A percentile compares a stretch with the other conserved stretches of the same genome.
phyloP scores from a whole-genome alignment of 495 filamentous ascomycete species.

The Aspergillus haitiensis region DNA sequence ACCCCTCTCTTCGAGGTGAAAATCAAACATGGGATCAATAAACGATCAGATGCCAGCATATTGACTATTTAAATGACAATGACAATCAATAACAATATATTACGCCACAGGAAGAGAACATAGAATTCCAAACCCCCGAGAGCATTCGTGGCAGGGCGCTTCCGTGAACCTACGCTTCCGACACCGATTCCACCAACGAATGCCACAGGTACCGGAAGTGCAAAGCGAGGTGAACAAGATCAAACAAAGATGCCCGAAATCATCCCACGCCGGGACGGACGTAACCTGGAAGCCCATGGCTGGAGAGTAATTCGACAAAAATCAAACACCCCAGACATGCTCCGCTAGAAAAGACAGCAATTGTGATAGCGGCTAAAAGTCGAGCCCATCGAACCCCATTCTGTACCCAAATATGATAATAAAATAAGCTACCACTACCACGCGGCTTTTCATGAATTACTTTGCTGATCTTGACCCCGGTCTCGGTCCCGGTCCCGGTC shows the following conservation, averaged over 20 bases:
- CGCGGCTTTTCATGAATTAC: constrained; percentile 22
- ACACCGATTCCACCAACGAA: constrained; percentile 12
- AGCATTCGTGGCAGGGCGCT: constrained; percentile 14
- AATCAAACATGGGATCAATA: constrained; percentile 1
- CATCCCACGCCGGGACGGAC: constrained; percentile 14
- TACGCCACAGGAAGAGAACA: constrained; percentile 17
- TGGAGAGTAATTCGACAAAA: constrained; percentile 20
- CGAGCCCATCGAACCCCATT: constrained; percentile 19
- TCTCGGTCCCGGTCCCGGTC: constrained; percentile 13
- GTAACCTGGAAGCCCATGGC: constrained; percentile 14
- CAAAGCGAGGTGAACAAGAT: constrained; percentile 12
- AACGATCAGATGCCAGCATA: constrained; percentile 14
- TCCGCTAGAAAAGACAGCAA: constrained; percentile 21
- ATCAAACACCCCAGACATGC: constrained; percentile 25
- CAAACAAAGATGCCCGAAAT: constrained; percentile 14
- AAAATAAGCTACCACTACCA: constrained; percentile 19
- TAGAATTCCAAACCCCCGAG: constrained; percentile 9
- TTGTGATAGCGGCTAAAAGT: constrained; percentile 16
- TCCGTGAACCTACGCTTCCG: constrained; percentile 1
- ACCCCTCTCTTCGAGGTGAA: neutral
- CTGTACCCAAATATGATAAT: constrained; percentile 23
- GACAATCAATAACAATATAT: constrained; percentile 21
- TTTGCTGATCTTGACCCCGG: constrained; percentile 12
- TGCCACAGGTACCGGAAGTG: constrained; percentile 16
- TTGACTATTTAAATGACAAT: constrained; percentile 17